Base-by-base conservation (phyloP, 2,329 filamentous ascomycete genomes). In the Catunica adiposa region DNA sequence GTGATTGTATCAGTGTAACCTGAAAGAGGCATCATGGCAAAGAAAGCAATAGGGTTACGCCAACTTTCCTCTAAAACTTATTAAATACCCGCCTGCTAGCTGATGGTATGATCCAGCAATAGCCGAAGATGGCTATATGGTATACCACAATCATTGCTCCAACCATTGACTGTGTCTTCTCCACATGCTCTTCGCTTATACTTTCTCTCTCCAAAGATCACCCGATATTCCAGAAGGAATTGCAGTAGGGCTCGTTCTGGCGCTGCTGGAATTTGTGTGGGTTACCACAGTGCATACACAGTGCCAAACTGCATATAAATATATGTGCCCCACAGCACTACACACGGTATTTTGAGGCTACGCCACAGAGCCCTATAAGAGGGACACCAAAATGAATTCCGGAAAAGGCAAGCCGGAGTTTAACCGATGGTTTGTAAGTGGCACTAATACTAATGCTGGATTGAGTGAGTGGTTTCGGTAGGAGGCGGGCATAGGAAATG, bases 321-420 rank as follows among this genome's bases (percentile, higher is more conserved):
- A 7, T 2, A 7, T 25, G n/a, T 11, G 23, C 11, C 8, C 8
- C 2, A 48, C 44, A 48, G 22, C 26, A 11, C 6, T n/a, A 9
- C 20, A 20, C 44, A 48, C 29, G 38, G 17, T 54, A 20, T 20
- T 54, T 54, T 54, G 14, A 38, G 50, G 31, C n/a, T 38, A 31
- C 50, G 31, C 50, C 50, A 52, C 50, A 40, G 29, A 38, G 50
- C 50, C 50, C 50, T 38, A 37, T 20, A 14, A 52, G 31, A 26
- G 11, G 34, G n/a, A 15, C 47, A 51, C 47, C 23, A 51, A 51
- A 51, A 51, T 51, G 23, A 52, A 38, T 20, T 52, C 50, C n/a
- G 50, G 31, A 38, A 52, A 38, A n/a, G 50, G 50, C 11, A 11
- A 22, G 29, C 50, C 50, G 50, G 50, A 17, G 31, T 38, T 52